phyloP scores from a whole-genome alignment of 2,329 filamentous ascomycete genomes.

The Pyrenophora graminea region DNA sequence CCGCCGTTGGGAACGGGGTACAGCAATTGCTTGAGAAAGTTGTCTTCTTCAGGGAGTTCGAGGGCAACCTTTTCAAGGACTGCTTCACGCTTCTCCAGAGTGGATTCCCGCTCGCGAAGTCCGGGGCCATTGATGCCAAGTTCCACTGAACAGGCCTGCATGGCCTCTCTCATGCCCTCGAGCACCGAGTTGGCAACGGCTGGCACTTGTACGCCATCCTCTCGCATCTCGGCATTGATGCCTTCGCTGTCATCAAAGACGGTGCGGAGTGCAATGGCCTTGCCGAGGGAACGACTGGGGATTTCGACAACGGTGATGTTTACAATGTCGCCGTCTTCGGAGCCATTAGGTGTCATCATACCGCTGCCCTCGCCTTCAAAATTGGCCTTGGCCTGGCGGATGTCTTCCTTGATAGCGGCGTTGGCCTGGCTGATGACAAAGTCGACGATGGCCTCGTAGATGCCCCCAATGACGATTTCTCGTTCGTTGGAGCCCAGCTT shows the following conservation, averaged over 20 bases:
- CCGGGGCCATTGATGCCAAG: conserved; percentile 72
- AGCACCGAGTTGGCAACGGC: conserved; percentile 78
- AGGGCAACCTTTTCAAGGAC: conserved; percentile 84
- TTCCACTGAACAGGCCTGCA: conserved; percentile 76
- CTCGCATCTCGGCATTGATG: conserved; percentile 97
- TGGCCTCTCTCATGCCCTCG: conserved; percentile 83
- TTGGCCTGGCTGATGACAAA: conserved; percentile 93
- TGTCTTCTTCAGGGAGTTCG: conserved; percentile 80
- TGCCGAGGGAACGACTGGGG: conserved; percentile 77
- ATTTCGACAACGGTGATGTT: conserved; percentile 87
- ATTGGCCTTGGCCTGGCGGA: conserved; percentile 67
- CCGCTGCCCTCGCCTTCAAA: conserved; percentile 63
- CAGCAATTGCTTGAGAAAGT: conserved; percentile 79
- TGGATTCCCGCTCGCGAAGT: conserved; percentile 73
- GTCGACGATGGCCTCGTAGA: conserved; percentile 93
- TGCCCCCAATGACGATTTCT: conserved; percentile 76
- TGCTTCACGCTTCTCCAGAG: conserved; percentile 79
- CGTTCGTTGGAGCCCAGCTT: conserved; percentile 86
- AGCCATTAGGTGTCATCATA: conserved; percentile 63
- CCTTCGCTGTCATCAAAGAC: conserved; percentile 91
- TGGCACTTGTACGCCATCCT: conserved; percentile 82
- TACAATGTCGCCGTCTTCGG: conserved; percentile 82
- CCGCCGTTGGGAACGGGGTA: conserved; percentile 78
- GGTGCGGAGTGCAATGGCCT: conserved; percentile 84
- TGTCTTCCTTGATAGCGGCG: conserved; percentile 75